A percentile compares a stretch with the other conserved stretches of the same genome.
Evolutionary conservation across 352 stramenopile species (phyloP).

Genomic region (Pythium dissotocum): DNA sequence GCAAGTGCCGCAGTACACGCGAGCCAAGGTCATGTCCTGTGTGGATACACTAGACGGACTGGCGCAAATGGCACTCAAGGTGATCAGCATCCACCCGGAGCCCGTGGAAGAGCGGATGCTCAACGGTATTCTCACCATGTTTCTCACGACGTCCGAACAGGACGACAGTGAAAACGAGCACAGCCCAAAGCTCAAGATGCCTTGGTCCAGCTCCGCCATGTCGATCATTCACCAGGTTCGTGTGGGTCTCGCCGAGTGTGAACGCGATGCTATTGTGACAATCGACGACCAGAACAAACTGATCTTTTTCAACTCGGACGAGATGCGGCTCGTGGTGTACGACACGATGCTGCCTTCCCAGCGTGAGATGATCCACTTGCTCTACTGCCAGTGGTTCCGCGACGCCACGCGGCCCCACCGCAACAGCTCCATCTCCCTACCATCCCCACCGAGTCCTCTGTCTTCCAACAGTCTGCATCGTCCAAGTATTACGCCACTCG

Average conservation of each 20-base stretch:
- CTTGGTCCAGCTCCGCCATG: conserved; percentile 38
- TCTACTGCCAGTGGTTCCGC: conserved; percentile 64
- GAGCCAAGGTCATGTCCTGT: conserved; percentile 70
- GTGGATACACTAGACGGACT: conserved; percentile 53
- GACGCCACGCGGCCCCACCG: conserved; percentile 28
- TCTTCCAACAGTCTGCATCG: neutral
- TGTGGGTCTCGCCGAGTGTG: conserved; percentile 27
- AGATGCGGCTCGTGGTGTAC: conserved; percentile 65
- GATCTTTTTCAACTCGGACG: conserved; percentile 67
- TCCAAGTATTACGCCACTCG: neutral
- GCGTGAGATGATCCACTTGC: conserved; percentile 54
- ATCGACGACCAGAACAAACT: conserved; percentile 55
- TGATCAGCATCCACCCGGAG: conserved; percentile 71
- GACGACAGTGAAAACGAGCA: conserved; percentile 37
- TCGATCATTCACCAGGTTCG: conserved; percentile 56
- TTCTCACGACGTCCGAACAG: conserved; percentile 36
- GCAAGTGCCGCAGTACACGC: conserved; percentile 69
- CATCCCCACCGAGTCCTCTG: conserved; percentile 9
- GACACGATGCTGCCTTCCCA: conserved; percentile 72
- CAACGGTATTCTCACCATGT: conserved; percentile 50
- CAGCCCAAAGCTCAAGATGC: conserved; percentile 42
- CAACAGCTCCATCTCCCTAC: conserved; percentile 16
- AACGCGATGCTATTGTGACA: conserved; percentile 45
- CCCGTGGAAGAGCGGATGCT: conserved; percentile 61
- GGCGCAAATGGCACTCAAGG: conserved; percentile 61